Evolutionary conservation across 1,284 basidiomycete genomes (phyloP), one percentile per base, ranked within the genome.

Genomic region (Xerocomus minutiporus): DNA sequence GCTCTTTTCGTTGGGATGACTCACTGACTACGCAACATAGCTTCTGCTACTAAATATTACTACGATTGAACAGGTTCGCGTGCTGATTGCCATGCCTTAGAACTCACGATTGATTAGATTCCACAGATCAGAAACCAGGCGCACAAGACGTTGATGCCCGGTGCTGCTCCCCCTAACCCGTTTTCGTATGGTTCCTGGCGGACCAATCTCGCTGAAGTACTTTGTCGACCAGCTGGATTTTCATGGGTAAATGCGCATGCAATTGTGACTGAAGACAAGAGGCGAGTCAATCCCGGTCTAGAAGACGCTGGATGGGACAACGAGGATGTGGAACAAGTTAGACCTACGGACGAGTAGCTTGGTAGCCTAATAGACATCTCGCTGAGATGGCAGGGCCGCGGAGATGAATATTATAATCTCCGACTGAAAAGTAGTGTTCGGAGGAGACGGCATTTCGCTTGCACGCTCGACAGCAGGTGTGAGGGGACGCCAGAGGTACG

Each of bases 61-160:
- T 2, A 97, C 93, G 11, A 93, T 97, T 56, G 93, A 97, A 72
- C 91, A 93, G 80, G 89, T 91, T 63, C 66, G 85, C 61, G 28
- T 15, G 36, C 54, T 49, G 53, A 52, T 48, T 11, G 1, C 32
- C 32, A 4, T 40, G 31, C 23, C 26, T 47, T 39, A 20, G 48
- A 50, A 43, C 36, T n/a, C 13, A 26, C 2, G n/a, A 36, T 48
- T 68, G 44, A 66, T 48, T 26, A 8, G 9, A 20, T 32, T 5
- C 20, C 26, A 54, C 46, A 88, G 84, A 87, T 89, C 59, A 83
- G 88, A 54, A 88, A 85, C 60, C 82, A 86, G 69, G 88, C 88
- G 26, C 88, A 90, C 69, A 88, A 84, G 62, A 75, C 77, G 32
- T 71, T 89, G 39, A 73, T 77, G 13, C 76, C 80, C 15, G 84